phyloP scores from a whole-genome alignment of 768 basidiomycete genomes.

The Lentinus brumalis region DNA sequence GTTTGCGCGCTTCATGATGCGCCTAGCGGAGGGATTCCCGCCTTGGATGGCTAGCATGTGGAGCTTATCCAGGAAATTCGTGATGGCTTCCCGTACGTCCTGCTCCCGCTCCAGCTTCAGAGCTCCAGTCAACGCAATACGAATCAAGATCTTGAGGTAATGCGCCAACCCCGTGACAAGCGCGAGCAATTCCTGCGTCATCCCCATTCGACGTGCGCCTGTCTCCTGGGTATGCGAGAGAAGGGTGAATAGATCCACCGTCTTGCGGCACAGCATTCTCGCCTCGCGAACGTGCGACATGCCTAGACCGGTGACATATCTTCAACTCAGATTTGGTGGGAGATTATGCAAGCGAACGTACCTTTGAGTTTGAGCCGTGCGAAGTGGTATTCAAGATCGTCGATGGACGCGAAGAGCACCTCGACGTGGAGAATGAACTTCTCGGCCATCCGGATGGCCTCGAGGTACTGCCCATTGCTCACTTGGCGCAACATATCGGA shows the following conservation, averaged over 20 bases:
- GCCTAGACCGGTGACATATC: slow-evolving; percentile 46
- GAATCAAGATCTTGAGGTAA: slow-evolving; percentile 98
- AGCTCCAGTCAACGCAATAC: slow-evolving; percentile 94
- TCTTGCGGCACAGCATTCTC: slow-evolving; percentile 97
- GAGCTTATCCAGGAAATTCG: slow-evolving; percentile 88
- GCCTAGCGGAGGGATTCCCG: slow-evolving; percentile 74
- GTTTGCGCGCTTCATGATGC: slow-evolving; percentile 75
- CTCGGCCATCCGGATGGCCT: slow-evolving; percentile 98
- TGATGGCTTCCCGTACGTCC: slow-evolving; percentile 78
- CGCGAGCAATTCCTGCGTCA: slow-evolving; percentile 96
- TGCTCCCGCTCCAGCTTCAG: slow-evolving; percentile 94
- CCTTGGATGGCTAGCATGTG: slow-evolving; percentile 88
- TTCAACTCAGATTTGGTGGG: neutral
- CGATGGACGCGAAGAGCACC: slow-evolving; percentile 94
- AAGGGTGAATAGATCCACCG: slow-evolving; percentile 96
- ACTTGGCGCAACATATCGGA: slow-evolving; percentile 98
- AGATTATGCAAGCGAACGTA: slow-evolving; percentile 38
- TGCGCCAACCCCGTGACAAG: slow-evolving; percentile 99
- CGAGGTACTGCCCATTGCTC: slow-evolving; percentile 94
- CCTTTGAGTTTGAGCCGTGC: slow-evolving; percentile 80
- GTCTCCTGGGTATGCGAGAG: slow-evolving; percentile 95
- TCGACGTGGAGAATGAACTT: slow-evolving; percentile 99
- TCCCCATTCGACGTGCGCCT: slow-evolving; percentile 86
- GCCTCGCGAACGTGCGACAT: slow-evolving; percentile 99
- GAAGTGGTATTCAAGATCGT: slow-evolving; percentile 93